phyloP scores from a whole-genome alignment of 805 yeast genomes.

The Lipomyces japonicus region DNA sequence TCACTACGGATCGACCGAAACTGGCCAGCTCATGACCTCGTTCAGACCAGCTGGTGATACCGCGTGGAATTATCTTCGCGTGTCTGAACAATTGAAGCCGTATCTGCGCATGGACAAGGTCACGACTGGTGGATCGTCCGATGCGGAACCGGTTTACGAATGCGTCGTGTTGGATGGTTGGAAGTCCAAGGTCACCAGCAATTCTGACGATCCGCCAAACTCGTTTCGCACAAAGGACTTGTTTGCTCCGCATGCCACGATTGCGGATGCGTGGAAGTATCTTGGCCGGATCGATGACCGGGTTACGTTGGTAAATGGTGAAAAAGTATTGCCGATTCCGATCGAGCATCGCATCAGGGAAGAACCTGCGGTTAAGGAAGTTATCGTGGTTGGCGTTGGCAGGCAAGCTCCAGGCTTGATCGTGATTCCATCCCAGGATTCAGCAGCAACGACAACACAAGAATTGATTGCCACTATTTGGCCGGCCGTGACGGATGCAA shows the following conservation, averaged over 20 bases:
- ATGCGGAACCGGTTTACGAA: slow-evolving; percentile 9
- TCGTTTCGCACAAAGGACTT: slow-evolving; percentile 19
- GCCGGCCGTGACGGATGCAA: slow-evolving; percentile 17
- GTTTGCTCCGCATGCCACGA: slow-evolving; percentile 13
- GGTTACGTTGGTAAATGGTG: slow-evolving; percentile 21
- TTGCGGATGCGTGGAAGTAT: slow-evolving; percentile 17
- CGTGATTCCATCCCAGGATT: slow-evolving; percentile 6
- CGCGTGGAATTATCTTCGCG: slow-evolving; percentile 13
- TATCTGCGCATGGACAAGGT: slow-evolving; percentile 13
- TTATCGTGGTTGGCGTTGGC: slow-evolving; percentile 22
- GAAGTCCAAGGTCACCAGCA: slow-evolving; percentile 12
- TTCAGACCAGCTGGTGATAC: slow-evolving; percentile 7
- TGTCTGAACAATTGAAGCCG: neutral
- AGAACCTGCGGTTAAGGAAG: slow-evolving; percentile 11
- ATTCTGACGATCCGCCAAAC: slow-evolving; percentile 14
- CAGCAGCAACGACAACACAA: slow-evolving; percentile 1
- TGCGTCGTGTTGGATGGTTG: slow-evolving; percentile 20
- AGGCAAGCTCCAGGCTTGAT: slow-evolving; percentile 12
- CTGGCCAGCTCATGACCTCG: slow-evolving; percentile 17
- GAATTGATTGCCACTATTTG: slow-evolving; percentile 14
- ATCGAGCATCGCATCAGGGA: slow-evolving; percentile 21
- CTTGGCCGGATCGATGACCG: slow-evolving; percentile 20
- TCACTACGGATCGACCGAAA: slow-evolving; percentile 19
- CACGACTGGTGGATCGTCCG: neutral
- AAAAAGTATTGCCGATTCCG: slow-evolving; percentile 20